These are phyloP conservation scores for Lachancea meyersii DNA, from an alignment of 805 yeast genomes.

Conservation along the genomic window DNA sequence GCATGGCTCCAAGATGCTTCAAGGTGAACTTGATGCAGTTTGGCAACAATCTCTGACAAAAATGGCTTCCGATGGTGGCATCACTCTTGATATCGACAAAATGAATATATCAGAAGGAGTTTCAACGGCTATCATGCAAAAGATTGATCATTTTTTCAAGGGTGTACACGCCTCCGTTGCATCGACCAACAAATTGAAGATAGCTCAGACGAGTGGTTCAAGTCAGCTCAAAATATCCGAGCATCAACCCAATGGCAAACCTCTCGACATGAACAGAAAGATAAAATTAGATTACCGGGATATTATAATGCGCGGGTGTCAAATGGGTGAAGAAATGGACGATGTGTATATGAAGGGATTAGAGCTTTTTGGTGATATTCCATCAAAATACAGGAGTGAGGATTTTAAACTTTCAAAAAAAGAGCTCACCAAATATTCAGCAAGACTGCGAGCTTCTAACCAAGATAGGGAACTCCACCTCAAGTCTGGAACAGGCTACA, in stretches of 20 bases:
- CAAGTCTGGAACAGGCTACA: constrained; percentile 14
- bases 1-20: constrained; percentile 24
- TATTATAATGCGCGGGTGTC: constrained; percentile 25
- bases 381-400: constrained; percentile 17
- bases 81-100: constrained; percentile 23
- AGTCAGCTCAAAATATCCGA: constrained; percentile 10
- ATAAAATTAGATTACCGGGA: constrained; percentile 24
- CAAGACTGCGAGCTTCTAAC: constrained; percentile 9
- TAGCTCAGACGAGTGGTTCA: constrained; percentile 15
- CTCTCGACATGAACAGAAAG: constrained; percentile 13
- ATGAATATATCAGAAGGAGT: constrained; percentile 20
- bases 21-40: constrained; percentile 23
- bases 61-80: constrained; percentile 13
- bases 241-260: background rate
- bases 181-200: constrained; percentile 17
- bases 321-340: constrained; percentile 29
- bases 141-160: constrained; percentile 25
- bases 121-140: constrained; percentile 17
- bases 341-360: constrained; percentile 29
- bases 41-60: constrained; percentile 25
- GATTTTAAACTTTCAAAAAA: constrained; percentile 24
- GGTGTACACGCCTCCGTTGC: constrained; percentile 26
- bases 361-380: constrained; percentile 29
- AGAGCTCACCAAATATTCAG: constrained; percentile 19
- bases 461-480: constrained; percentile 4